Percentiles rank a stretch among this genome's conserved stretches.
phyloP scores from a whole-genome alignment of 2,329 filamentous ascomycete species.

The Cladophialophora carrionii region DNA sequence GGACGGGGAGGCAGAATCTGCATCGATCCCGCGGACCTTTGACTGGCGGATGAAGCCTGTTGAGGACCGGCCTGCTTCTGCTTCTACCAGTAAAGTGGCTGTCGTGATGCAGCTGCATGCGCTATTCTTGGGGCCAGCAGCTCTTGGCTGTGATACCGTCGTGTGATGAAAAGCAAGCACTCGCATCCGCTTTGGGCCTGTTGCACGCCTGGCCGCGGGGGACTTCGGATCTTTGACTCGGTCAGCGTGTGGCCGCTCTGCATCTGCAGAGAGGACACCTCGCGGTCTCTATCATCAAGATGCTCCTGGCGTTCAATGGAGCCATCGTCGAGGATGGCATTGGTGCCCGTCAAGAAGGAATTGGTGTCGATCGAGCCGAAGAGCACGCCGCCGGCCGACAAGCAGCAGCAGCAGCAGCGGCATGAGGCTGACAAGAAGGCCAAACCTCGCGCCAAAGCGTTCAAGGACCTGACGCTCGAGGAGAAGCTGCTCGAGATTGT shows the following conservation, averaged over 20 bases:
- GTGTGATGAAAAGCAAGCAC: not conserved
- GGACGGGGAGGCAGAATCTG: not conserved
- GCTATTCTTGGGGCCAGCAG: not conserved
- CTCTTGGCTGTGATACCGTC: conserved; percentile 6
- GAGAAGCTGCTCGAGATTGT: conserved; percentile 32
- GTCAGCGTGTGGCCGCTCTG: not conserved
- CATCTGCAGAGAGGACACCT: not conserved
- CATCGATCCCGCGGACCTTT: not conserved
- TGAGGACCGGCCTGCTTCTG: too few species aligned
- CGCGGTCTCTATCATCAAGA: conserved; percentile 5
- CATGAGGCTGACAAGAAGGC: not conserved
- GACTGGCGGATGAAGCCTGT: not conserved
- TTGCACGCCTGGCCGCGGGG: not conserved
- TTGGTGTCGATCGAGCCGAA: conserved; percentile 18
- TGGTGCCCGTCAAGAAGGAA: conserved; percentile 26
- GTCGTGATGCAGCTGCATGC: not conserved
- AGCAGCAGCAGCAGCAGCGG: not conserved
- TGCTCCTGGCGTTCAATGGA: conserved; percentile 23
- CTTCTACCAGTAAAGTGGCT: not conserved
- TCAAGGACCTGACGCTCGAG: conserved; percentile 21
- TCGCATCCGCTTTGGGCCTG: conserved; percentile 3
- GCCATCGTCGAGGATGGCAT: conserved; percentile 13
- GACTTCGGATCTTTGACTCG: not conserved
- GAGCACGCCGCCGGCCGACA: not conserved
- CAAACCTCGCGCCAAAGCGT: conserved; percentile 8